Percentiles rank a stretch among this genome's conserved stretches.
These are phyloP conservation scores for Xylariaceae sp. DNA, from an alignment of 2,329 filamentous ascomycete species.

Conservation along the genomic window DNA sequence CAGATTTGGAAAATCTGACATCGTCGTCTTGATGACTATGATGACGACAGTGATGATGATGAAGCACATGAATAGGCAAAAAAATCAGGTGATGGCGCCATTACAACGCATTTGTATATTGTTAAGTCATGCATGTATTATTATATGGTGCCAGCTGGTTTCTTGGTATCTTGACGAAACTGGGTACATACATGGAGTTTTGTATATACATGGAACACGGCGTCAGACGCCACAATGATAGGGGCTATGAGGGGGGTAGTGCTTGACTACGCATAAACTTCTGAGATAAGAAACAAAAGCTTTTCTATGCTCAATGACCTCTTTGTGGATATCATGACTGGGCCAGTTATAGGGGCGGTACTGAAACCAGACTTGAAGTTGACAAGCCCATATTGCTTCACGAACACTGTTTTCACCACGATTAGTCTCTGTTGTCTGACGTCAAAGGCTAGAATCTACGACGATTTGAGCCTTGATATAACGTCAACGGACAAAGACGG, in stretches of 20 bases:
- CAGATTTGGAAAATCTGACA: no score
- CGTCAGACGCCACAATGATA: constrained; percentile 4
- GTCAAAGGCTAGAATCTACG: no score
- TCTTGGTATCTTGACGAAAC: constrained; percentile 1
- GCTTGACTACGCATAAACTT: constrained; percentile 1
- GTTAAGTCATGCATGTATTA: background rate
- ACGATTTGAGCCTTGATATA: no score
- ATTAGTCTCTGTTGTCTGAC: no score
- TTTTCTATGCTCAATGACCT: background rate
- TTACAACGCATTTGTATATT: no score
- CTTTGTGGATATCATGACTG: no score
- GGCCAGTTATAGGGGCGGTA: no score
- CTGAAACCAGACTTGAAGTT: no score
- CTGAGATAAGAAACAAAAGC: background rate
- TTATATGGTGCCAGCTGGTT: constrained; percentile 10
- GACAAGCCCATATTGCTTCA: no score
- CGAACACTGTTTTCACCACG: no score
- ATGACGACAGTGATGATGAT: background rate
- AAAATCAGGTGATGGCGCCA: background rate
- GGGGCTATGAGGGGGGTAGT: constrained; percentile 2
- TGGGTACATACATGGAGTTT: constrained; percentile 9
- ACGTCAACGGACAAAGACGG: no score
- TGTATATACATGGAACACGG: background rate
- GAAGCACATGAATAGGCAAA: background rate
- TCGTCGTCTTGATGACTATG: background rate